Conservation (phyloP, 2,329 filamentous ascomycete genomes). For the Exophiala calicioides region DNA sequence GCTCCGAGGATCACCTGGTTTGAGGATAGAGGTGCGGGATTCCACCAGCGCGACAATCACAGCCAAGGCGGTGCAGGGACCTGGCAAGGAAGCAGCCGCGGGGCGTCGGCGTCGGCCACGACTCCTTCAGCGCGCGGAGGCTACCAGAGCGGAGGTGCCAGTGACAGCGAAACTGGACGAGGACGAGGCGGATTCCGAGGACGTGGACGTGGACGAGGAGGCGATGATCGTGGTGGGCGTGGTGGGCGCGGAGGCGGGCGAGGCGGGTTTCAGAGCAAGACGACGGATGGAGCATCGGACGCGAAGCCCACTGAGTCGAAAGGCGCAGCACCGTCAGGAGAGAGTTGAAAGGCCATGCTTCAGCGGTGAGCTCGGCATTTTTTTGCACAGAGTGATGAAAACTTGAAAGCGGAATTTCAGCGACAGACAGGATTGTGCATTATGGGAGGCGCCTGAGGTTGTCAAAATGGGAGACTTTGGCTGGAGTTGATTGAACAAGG, state of each 20-base stretch:
- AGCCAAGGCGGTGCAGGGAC: slow-evolving; percentile 54
- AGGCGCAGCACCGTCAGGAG: slow-evolving; percentile 17
- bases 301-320: slow-evolving; percentile 34
- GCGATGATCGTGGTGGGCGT: slow-evolving; percentile 57
- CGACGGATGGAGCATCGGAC: slow-evolving; percentile 55
- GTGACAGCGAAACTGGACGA: slow-evolving; percentile 70
- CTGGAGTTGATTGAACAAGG: slow-evolving; percentile 16
- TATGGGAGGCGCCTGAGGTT: slow-evolving; percentile 25
- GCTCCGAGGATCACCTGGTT: slow-evolving; percentile 83
- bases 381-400: slow-evolving; percentile 11
- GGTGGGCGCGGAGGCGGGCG: slow-evolving; percentile 60
- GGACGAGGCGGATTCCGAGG: slow-evolving; percentile 57
- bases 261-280: slow-evolving; percentile 60
- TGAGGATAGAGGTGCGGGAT: slow-evolving; percentile 61
- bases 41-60: slow-evolving; percentile 38
- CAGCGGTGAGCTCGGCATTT: slow-evolving; percentile 8
- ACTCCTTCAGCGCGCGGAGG: slow-evolving; percentile 62
- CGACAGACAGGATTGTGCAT: slow-evolving; percentile 24
- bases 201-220: slow-evolving; percentile 60
- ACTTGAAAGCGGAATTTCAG: slow-evolving; percentile 13
- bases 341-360: slow-evolving; percentile 15
- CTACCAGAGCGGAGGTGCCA: slow-evolving; percentile 82
- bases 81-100: slow-evolving; percentile 60
- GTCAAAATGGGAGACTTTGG: slow-evolving; percentile 19
- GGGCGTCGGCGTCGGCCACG: slow-evolving; percentile 62